Conservation (phyloP, 1,284 basidiomycete genomes). For the Trametes hirsuta region DNA sequence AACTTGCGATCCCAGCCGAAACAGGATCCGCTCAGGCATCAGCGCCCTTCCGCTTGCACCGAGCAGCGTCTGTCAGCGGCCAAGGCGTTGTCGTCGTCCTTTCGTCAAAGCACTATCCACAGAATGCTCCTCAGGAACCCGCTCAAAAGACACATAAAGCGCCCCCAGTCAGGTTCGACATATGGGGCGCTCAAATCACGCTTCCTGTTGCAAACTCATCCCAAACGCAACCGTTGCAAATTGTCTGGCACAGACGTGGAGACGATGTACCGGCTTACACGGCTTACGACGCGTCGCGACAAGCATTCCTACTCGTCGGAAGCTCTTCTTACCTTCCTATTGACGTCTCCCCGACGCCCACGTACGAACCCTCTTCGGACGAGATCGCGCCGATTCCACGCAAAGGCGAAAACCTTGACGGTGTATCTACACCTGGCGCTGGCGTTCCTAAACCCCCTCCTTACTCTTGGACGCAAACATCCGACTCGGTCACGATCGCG, state of each 20-base stretch:
- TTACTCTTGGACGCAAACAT: constrained; percentile 91
- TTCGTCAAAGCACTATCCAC: constrained; percentile 55
- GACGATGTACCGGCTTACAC: constrained; percentile 71
- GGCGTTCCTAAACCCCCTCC: constrained; percentile 57
- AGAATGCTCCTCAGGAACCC: constrained; percentile 12
- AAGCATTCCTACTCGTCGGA: constrained; percentile 60
- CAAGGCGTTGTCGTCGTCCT: constrained; percentile 50
- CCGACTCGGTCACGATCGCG: constrained; percentile 80
- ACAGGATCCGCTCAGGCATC: constrained; percentile 23
- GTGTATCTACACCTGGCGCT: constrained; percentile 15
- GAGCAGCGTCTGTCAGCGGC: constrained; percentile 43
- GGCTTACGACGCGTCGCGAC: constrained; percentile 48
- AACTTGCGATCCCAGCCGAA: constrained; percentile 41
- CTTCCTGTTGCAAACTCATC: constrained; percentile 41
- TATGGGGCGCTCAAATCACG: constrained; percentile 61
- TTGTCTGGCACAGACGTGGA: constrained; percentile 73
- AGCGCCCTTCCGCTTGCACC: constrained; percentile 65
- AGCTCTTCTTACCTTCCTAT: constrained; percentile 54
- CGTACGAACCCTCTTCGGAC: constrained; percentile 60
- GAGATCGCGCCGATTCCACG: constrained; percentile 73
- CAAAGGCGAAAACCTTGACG: constrained; percentile 55
- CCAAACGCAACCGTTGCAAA: constrained; percentile 43
- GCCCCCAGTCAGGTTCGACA: constrained; percentile 53
- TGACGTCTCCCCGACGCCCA: constrained; percentile 34
- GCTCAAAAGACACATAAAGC: constrained; percentile 12